Evolutionary conservation across 179 eudicot genomes (phyloP), one percentile per base, ranked within the genome.

Genomic region (Drosera spatulata): DNA sequence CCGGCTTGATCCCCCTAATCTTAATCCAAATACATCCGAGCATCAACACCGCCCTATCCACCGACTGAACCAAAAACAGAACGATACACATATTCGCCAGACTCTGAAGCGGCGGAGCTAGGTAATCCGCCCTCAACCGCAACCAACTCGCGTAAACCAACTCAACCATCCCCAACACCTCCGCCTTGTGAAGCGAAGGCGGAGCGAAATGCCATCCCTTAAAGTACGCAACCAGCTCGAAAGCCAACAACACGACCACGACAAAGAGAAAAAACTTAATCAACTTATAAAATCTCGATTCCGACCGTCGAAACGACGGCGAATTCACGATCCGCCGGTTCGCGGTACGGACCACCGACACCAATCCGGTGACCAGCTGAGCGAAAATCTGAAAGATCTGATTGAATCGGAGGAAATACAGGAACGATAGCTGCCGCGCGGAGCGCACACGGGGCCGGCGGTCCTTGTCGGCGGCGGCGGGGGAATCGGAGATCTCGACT

Each of bases 161-260:
- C 61, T 69, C 88, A 58, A 93, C 83, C 22, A 75, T 22, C 33
- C 33, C 33, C 33, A 22, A 22, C 33, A 22, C 33, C 33, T 22
- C 33, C 33, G 33, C 68, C 52, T 77, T 63, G 42, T 74, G 71
- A 41, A 85, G 57, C 50, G 69, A 58, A 10, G 97, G 91, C 15
- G 96, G 96, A 64, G 82, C 78, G 46, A 91, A 91, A 79, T 88
- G 95, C 91, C 94, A 91, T 3, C 97, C 96, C 43, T 73, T 85
- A 14, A 73, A 85, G 79, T 81, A 88, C 3, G 97, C 97, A 3
- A 72, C 60, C 1, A 88, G 73, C 80, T 88, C 96, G 12, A 82
- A 59, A n/a, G 67, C 56, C 41, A 91, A 52, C 61, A 91, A 62
- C 12, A 70, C 3, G 5, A 88, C 43, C 0, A 84, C 58, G 33